Evolutionary conservation across 345 rosid genomes (phyloP).

Genomic region (Erodium maritimum): DNA sequence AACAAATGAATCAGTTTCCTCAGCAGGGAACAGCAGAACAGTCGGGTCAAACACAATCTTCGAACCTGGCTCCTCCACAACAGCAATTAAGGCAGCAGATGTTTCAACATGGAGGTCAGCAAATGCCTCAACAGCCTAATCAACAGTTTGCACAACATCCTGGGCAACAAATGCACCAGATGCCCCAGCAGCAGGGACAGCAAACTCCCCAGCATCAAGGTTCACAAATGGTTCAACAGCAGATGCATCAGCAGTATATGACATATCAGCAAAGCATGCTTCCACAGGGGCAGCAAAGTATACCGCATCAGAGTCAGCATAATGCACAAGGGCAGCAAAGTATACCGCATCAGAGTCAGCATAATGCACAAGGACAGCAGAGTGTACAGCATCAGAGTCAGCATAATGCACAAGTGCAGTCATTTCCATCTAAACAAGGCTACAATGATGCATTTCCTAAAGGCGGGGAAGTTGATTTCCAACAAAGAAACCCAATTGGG

Average conservation of each 20-base stretch:
- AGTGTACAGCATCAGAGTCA: conserved; percentile 38
- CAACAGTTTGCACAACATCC: conserved; percentile 41
- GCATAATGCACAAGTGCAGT: conserved; percentile 42
- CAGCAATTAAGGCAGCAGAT: conserved; percentile 37
- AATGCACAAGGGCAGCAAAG: conserved; percentile 37
- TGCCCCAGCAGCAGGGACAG: conserved; percentile 8
- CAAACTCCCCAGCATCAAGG: conserved; percentile 16
- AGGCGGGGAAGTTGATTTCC: conserved; percentile 52
- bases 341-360: conserved; percentile 32
- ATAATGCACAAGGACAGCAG: no score
- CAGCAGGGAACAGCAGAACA: conserved; percentile 30
- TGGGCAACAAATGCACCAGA: conserved; percentile 33
- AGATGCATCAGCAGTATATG: conserved; percentile 37
- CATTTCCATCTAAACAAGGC: conserved; percentile 42
- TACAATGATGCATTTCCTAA: conserved; percentile 28
- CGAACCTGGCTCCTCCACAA: conserved; percentile 29
- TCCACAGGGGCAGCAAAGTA: conserved; percentile 40
- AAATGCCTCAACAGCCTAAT: conserved; percentile 28
- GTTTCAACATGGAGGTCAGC: conserved; percentile 36
- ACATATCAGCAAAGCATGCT: conserved; percentile 13
- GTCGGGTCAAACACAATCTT: conserved; percentile 15
- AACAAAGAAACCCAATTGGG: conserved; percentile 39
- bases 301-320: conserved; percentile 34
- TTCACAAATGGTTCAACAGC: conserved; percentile 31
- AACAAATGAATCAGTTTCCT: conserved; percentile 32